Conservation (phyloP, 768 basidiomycete species). For the Botryobasidium botryosum region DNA sequence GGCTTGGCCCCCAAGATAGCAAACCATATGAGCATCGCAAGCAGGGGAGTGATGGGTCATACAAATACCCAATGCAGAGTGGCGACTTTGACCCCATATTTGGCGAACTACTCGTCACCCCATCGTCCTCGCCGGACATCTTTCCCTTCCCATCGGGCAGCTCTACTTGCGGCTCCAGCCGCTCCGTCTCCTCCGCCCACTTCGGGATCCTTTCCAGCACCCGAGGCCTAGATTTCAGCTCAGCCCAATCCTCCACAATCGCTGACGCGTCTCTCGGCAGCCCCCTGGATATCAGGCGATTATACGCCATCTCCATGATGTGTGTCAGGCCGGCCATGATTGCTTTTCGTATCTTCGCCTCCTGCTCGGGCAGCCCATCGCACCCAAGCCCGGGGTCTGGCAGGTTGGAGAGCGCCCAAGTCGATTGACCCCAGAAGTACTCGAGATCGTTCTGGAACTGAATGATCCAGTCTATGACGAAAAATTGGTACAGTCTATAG, state of each 20-base stretch:
- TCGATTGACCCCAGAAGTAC: constrained; percentile 17
- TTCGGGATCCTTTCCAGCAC: background rate
- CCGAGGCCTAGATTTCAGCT: background rate
- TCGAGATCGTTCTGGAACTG: constrained; percentile 22
- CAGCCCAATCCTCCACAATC: background rate
- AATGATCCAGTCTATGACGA: constrained; percentile 16
- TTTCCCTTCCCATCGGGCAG: too few relatives aligned
- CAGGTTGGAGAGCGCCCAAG: background rate
- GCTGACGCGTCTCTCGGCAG: background rate
- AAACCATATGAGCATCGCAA: too few relatives aligned
- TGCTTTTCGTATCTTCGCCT: background rate
- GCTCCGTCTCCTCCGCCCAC: constrained; percentile 1
- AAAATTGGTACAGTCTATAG: constrained; percentile 22
- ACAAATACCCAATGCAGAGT: too few relatives aligned
- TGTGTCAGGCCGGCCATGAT: background rate
- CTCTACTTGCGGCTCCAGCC: too few relatives aligned
- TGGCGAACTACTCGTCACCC: too few relatives aligned
- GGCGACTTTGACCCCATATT: too few relatives aligned
- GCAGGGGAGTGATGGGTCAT: too few relatives aligned
- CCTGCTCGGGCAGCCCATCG: background rate
- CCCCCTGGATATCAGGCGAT: background rate
- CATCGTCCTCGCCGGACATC: too few relatives aligned
- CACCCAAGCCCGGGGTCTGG: background rate
- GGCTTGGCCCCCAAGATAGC: too few relatives aligned
- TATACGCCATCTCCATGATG: background rate